Evolutionary conservation across 2,329 filamentous ascomycete genomes (phyloP).

Genomic region (Ophiosphaerella korrae): DNA sequence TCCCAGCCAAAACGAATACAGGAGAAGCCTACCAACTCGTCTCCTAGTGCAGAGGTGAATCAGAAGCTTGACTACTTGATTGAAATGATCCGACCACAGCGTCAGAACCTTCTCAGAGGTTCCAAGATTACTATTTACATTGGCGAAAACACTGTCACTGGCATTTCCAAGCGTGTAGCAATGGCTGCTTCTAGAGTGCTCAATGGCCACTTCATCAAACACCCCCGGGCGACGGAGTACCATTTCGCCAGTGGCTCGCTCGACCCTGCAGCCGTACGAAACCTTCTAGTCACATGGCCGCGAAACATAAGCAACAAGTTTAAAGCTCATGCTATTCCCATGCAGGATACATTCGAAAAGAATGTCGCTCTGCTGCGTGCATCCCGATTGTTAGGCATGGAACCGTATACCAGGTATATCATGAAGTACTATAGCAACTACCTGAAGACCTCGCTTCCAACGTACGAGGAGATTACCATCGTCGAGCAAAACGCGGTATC

Average conservation of each 20-base stretch:
- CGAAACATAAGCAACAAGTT: constrained; percentile 6
- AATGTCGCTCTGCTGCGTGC: constrained; percentile 15
- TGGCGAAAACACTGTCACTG: constrained; percentile 1
- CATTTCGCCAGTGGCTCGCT: not conserved
- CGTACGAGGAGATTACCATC: constrained; percentile 16
- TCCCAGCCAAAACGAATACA: not conserved
- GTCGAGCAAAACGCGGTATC: constrained; percentile 11
- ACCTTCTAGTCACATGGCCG: constrained; percentile 14
- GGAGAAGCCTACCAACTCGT: not conserved
- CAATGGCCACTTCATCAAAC: constrained; percentile 8
- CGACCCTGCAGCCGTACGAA: constrained; percentile 5
- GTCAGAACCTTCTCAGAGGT: constrained; percentile 8
- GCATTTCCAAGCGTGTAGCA: constrained; percentile 15
- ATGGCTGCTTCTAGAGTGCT: constrained; percentile 19
- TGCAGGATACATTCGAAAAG: constrained; percentile 4
- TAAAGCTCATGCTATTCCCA: constrained; percentile 6
- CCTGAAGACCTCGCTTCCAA: constrained; percentile 12
- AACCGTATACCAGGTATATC: constrained; percentile 14
- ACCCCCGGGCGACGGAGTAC: constrained; percentile 11
- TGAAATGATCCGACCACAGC: constrained; percentile 12
- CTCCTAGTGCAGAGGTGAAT: not conserved
- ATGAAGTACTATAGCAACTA: constrained; percentile 6
- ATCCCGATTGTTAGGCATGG: constrained; percentile 19
- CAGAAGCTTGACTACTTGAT: constrained; percentile 11
- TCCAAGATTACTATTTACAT: constrained; percentile 11